Evolutionary conservation across 345 rosid genomes (phyloP).

Genomic region (Iberis pinnata): DNA sequence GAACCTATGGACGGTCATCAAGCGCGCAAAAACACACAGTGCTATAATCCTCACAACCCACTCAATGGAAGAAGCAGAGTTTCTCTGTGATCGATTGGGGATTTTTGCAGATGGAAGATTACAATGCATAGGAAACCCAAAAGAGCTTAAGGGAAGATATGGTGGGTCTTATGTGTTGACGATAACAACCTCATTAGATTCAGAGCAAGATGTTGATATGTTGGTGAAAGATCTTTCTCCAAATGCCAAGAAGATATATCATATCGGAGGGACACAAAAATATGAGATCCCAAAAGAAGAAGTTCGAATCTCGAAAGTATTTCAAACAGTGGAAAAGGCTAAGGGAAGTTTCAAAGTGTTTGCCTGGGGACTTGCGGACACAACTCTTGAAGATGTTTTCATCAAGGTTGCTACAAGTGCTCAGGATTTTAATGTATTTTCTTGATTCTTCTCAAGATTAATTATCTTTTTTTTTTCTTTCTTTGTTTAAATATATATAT

Average conservation of each 20-base stretch:
- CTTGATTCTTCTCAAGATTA: constrained; percentile 20
- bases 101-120: constrained; percentile 75
- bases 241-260: constrained; percentile 61
- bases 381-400: constrained; percentile 93
- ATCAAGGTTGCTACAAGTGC: constrained; percentile 69
- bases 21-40: constrained; percentile 57
- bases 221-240: constrained; percentile 52
- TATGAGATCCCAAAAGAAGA: constrained; percentile 79
- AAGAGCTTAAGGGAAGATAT: constrained; percentile 72
- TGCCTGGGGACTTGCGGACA: constrained; percentile 90
- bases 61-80: constrained; percentile 98
- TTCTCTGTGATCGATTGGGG: constrained; percentile 76
- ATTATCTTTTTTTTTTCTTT: no score
- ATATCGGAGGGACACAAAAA: constrained; percentile 81
- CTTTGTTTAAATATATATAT: no score
- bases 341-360: constrained; percentile 59
- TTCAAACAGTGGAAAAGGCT: constrained; percentile 70
- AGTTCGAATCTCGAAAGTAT: constrained; percentile 58
- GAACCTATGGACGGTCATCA: constrained; percentile 79
- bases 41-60: constrained; percentile 91
- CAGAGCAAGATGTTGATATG: constrained; percentile 53
- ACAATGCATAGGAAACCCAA: constrained; percentile 87
- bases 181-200: constrained; percentile 64
- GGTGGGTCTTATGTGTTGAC: constrained; percentile 80
- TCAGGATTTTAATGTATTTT: constrained; percentile 35